Conservation (phyloP, 352 stramenopile species). For the Globisporangium rhizosaccharum region DNA sequence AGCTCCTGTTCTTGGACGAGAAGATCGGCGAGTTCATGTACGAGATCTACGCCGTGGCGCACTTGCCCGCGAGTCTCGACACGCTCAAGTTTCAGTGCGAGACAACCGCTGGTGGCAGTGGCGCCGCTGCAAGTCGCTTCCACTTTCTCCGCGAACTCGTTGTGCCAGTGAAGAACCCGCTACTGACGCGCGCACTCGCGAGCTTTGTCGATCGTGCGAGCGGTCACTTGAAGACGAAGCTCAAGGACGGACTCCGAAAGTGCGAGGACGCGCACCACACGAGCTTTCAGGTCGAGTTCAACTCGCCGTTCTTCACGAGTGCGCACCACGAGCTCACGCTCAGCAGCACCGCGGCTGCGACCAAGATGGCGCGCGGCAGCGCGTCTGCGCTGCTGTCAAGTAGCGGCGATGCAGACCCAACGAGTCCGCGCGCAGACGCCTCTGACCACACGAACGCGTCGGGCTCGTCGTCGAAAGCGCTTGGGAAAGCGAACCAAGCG, state of each 20-base stretch:
- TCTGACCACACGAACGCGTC: slow-evolving; percentile 8
- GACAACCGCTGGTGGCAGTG: slow-evolving; percentile 8
- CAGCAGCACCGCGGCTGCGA: slow-evolving; percentile 11
- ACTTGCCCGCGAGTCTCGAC: slow-evolving; percentile 70
- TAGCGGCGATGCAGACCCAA: background rate
- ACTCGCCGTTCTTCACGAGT: slow-evolving; percentile 84
- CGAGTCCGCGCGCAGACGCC: background rate
- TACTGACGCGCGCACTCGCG: slow-evolving; percentile 65
- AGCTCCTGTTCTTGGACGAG: slow-evolving; percentile 90
- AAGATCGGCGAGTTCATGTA: slow-evolving; percentile 93
- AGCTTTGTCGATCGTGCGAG: slow-evolving; percentile 63
- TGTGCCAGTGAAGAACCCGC: slow-evolving; percentile 74
- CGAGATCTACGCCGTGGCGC: slow-evolving; percentile 80
- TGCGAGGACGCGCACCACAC: slow-evolving; percentile 71
- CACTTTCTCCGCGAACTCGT: slow-evolving; percentile 75
- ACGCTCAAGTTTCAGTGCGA: slow-evolving; percentile 83
- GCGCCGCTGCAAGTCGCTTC: slow-evolving; percentile 15
- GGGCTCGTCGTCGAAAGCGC: slow-evolving; percentile 14
- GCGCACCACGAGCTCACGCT: slow-evolving; percentile 49
- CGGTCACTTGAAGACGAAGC: slow-evolving; percentile 59
- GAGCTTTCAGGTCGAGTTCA: slow-evolving; percentile 71
- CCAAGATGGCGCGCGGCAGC: slow-evolving; percentile 3
- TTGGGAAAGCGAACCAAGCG: slow-evolving; percentile 41
- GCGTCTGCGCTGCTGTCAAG: slow-evolving; percentile 1
- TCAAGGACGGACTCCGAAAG: slow-evolving; percentile 72